Percentiles rank a stretch among this genome's conserved stretches.
These are phyloP conservation scores for Tuber indicum DNA, from an alignment of 495 filamentous ascomycete genomes.

Conservation along the genomic window DNA sequence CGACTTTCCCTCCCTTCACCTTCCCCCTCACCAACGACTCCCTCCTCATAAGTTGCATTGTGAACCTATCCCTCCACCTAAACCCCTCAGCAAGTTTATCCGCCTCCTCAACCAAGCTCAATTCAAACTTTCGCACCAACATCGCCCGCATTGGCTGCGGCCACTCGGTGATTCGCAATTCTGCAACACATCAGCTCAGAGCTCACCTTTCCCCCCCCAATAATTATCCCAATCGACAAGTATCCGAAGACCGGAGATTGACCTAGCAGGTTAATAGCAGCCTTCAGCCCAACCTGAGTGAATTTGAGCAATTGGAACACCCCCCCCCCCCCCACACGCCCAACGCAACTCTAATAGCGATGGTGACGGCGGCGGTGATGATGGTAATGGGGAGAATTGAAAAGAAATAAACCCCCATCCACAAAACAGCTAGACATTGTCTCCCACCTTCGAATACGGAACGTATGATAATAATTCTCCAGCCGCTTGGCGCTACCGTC, in stretches of 20 bases:
- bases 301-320: neutral
- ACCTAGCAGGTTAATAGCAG: neutral
- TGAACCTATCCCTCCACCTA: neutral
- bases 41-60: neutral
- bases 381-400: neutral
- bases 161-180: neutral
- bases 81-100: neutral
- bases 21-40: neutral
- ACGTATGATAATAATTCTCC: slow-evolving; percentile 8
- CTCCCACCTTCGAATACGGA: slow-evolving; percentile 12
- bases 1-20: neutral
- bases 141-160: neutral
- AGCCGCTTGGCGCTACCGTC: neutral
- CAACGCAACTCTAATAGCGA: neutral
- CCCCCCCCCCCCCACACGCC: neutral
- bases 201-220: neutral
- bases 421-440: slow-evolving; percentile 18
- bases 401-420: neutral
- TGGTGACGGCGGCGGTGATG: neutral
- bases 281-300: neutral
- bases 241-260: neutral
- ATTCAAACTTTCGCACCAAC: neutral
- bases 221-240: neutral
- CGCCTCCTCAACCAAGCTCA: slow-evolving; percentile 1
- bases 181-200: neutral